Evolutionary conservation across 1,139 yeast genomes (phyloP).

Genomic region (Arxiozyma slooffiae): DNA sequence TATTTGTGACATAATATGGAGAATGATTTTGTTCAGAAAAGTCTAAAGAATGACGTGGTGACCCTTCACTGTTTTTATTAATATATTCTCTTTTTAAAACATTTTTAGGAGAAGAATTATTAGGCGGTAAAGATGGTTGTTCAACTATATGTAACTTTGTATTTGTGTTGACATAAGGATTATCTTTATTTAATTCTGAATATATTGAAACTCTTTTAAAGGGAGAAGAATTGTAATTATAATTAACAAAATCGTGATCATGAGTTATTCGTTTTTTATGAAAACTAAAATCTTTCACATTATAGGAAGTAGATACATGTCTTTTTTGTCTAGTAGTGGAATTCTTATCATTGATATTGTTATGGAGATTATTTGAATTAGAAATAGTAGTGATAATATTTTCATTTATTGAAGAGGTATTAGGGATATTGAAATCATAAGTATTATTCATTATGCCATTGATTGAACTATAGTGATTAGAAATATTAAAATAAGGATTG

Average conservation of each 20-base stretch:
- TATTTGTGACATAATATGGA: conserved; percentile 8
- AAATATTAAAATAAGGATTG: conserved; percentile 1
- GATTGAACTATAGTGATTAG: conserved; percentile 1
- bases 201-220: conserved; percentile 7
- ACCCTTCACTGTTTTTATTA: conserved; percentile 5
- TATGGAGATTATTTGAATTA: background rate
- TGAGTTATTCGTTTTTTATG: conserved; percentile 23
- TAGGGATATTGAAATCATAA: background rate
- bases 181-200: conserved; percentile 2
- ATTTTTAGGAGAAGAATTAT: background rate
- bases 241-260: conserved; percentile 6
- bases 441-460: conserved; percentile 1
- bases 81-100: conserved; percentile 1
- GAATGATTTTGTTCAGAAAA: conserved; percentile 12
- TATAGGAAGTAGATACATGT: conserved; percentile 28
- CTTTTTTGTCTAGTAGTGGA: conserved; percentile 21
- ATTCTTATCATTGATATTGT: background rate
- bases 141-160: background rate
- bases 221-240: conserved; percentile 4
- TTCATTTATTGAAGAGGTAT: conserved; percentile 2
- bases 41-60: conserved; percentile 13
- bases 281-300: conserved; percentile 12
- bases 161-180: background rate
- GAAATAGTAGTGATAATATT: background rate
- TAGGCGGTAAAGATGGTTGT: background rate